Percentiles rank a stretch among this genome's conserved stretches.
Evolutionary conservation across 2,329 filamentous ascomycete species (phyloP).

Genomic region (Stemphylium beticola): DNA sequence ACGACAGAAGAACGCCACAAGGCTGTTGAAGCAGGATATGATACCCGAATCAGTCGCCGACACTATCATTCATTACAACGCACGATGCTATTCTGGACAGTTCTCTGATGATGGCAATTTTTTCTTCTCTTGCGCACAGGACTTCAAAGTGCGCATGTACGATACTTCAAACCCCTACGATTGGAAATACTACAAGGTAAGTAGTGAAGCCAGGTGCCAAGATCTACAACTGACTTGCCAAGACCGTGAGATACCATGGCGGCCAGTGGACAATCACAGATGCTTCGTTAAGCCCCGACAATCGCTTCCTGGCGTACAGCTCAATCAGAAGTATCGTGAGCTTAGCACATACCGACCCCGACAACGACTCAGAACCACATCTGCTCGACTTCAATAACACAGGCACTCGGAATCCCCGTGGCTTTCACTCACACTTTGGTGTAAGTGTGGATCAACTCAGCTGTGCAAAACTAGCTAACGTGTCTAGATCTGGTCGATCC

Average conservation of each 20-base stretch:
- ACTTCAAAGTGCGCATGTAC: constrained; percentile 96
- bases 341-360: constrained; percentile 84
- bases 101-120: constrained; percentile 98
- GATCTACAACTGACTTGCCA: constrained; percentile 51
- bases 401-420: constrained; percentile 46
- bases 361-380: constrained; percentile 79
- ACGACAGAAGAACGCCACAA: constrained; percentile 65
- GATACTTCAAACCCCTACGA: constrained; percentile 94
- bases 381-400: constrained; percentile 73
- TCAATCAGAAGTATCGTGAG: constrained; percentile 86
- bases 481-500: constrained; percentile 78
- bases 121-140: constrained; percentile 90
- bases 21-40: constrained; percentile 75
- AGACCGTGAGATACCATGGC: constrained; percentile 81
- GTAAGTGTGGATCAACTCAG: constrained; percentile 6
- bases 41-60: constrained; percentile 80
- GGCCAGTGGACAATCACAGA: constrained; percentile 97
- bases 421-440: constrained; percentile 47
- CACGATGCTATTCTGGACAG: constrained; percentile 90
- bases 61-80: constrained; percentile 84
- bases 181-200: constrained; percentile 94
- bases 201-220: not conserved
- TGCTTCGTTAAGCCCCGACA: constrained; percentile 88
- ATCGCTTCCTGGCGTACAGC: constrained; percentile 88
- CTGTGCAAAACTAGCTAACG: constrained; percentile 5